Conservation (phyloP, 441 rosid species). For the Populus hybrid region DNA sequence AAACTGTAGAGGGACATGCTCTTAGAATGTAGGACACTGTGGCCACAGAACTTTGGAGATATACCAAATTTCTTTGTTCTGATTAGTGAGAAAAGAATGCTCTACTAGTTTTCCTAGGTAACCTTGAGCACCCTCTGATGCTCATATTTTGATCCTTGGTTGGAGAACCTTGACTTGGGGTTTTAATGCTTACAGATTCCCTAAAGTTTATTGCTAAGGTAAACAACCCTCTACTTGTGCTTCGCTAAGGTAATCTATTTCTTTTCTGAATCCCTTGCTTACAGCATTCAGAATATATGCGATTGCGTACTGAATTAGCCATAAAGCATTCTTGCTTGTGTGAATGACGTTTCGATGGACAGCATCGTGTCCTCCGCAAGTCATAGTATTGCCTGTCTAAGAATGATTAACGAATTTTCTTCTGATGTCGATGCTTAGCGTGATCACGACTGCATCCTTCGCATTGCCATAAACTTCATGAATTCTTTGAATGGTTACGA, state of each 20-base stretch:
- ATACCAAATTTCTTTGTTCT: too few species aligned
- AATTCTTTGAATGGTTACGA: neutral
- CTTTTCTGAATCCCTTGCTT: neutral
- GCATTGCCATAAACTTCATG: neutral
- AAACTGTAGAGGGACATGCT: neutral
- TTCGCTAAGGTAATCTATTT: neutral
- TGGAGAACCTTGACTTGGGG: neutral
- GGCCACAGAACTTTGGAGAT: too few species aligned
- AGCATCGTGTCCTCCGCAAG: too few species aligned
- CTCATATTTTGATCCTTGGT: neutral
- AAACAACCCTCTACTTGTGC: neutral
- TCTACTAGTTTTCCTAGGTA: neutral
- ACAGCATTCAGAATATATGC: neutral
- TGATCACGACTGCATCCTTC: neutral
- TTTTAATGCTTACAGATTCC: neutral
- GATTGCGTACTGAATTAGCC: neutral
- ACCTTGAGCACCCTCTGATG: neutral
- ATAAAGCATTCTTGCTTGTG: neutral
- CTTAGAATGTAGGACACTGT: neutral
- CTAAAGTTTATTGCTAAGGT: neutral
- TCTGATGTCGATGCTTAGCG: neutral
- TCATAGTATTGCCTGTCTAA: neutral
- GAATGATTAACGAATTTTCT: neutral
- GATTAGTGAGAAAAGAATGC: neutral
- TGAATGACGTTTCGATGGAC: too few species aligned